Evolutionary conservation across 805 yeast genomes (phyloP), one percentile per base, ranked within the genome.

Genomic region (Sporopachydermia lactativora): DNA sequence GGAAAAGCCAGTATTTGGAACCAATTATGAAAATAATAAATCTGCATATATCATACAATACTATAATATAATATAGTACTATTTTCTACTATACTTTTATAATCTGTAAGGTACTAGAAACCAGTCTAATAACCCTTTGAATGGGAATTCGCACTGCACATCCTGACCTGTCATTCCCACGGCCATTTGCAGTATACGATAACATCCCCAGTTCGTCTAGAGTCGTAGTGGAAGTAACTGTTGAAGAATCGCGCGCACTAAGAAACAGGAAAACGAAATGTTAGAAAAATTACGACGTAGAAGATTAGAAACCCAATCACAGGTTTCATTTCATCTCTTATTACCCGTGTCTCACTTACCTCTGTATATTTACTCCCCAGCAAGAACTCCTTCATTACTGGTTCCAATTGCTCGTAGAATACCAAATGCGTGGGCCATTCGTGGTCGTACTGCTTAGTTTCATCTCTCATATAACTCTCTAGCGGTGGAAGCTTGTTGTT

Each of bases 221-320:
- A 50, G 53, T 89, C 97, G 82, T 96, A 94, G 57, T 88, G 96
- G 54, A 75, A 73, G 39, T 74, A 70, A 35, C 84, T 71, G 49
- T 89, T 89, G 66, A 84, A 89, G 46, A 82, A 68, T 28, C 88
- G 61, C 3, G 57, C 52, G 28, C 75, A 58, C 43, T 64, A 46
- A 24, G n/a, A n/a, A n/a, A n/a, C n/a, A n/a, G n/a, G n/a, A n/a
- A n/a, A n/a, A n/a, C n/a, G n/a, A n/a, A n/a, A n/a, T n/a, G n/a
- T n/a, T n/a, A n/a, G n/a, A n/a, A n/a, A n/a, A n/a, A n/a, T n/a
- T n/a, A n/a, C n/a, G n/a, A n/a, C n/a, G n/a, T n/a, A n/a, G n/a
- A n/a, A n/a, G n/a, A n/a, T n/a, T n/a, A n/a, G n/a, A n/a, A n/a
- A n/a, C n/a, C n/a, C n/a, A n/a, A n/a, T n/a, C n/a, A n/a, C n/a